Evolutionary conservation across 306 rosid genomes (phyloP), one percentile per base, ranked within the genome.

Genomic region (Castanea crenata): DNA sequence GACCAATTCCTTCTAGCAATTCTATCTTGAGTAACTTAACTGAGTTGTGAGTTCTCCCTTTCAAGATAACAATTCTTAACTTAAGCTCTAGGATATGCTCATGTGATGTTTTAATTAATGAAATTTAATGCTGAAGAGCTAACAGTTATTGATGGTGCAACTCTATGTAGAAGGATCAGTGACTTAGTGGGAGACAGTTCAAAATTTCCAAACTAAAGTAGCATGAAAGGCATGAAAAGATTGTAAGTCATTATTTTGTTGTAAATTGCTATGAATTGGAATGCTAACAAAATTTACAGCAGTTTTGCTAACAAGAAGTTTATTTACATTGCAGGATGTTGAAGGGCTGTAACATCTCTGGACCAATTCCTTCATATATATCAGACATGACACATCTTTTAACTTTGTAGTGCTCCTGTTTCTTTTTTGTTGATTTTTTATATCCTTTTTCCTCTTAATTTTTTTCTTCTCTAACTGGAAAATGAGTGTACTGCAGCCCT

Each of bases 341-440:
- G 78, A 83, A 77, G 74, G 54, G 73, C 58, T 83, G 86, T 35
- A 54, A 69, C 32, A 31, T 83, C 14, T 13, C 4, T 0, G 86
- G 86, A 74, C 25, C 2, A 2, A 83, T 83, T 5, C 76, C 80
- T 23, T 0, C 3, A 63, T 55, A 44, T 44, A 59, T 83, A 59
- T 49, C 55, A 3, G 1, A 18, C 4, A 6, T 32, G 77, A 25
- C 27, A 3, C 0, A 0, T 0, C 56, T 83, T 6, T 5, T 34
- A 52, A 52, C 4, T 10, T 38, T 38, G 46, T 38, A 38, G 44
- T 38, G 44, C 44, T 38, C 10, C 44, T 21, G 21, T 21, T 21
- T 35, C 6, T n/a, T n/a, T n/a, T n/a, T n/a, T n/a, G n/a, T n/a
- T n/a, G n/a, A n/a, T n/a, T n/a, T n/a, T n/a, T n/a, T n/a, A n/a